Evolutionary conservation across 2,329 filamentous ascomycete species (phyloP).

Genomic region (Metarhizium humberi): DNA sequence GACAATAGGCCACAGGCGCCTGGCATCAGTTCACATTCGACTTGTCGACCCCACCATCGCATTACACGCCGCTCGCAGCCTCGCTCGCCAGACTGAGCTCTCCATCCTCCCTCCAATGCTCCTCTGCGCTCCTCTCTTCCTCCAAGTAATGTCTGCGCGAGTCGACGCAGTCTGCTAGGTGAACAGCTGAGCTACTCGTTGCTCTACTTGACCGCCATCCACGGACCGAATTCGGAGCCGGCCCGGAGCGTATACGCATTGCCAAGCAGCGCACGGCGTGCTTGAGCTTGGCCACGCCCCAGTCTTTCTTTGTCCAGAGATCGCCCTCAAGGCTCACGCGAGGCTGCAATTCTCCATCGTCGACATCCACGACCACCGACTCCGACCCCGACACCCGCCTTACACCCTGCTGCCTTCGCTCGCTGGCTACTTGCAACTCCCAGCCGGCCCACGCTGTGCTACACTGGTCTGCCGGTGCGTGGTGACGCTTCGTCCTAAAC

Average conservation of each 20-base stretch:
- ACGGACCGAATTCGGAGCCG: neutral
- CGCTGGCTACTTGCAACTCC: neutral
- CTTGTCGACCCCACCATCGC: neutral
- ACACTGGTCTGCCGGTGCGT: neutral
- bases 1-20: too few relatives aligned
- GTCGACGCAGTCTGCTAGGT: neutral
- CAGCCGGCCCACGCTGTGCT: neutral
- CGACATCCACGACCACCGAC: neutral
- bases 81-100: neutral
- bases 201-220: too few relatives aligned
- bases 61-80: neutral
- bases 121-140: neutral
- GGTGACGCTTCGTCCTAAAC: neutral
- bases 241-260: neutral
- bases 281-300: neutral
- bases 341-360: neutral
- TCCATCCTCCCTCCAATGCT: neutral
- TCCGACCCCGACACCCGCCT: neutral
- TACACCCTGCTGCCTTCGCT: neutral
- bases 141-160: neutral
- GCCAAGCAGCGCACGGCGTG: neutral
- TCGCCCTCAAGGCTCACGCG: neutral
- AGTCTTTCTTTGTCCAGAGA: neutral
- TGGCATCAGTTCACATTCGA: too few relatives aligned
- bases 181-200: too few relatives aligned